Conservation (phyloP, 2,329 filamentous ascomycete species). For the Monosporascus ibericus region DNA sequence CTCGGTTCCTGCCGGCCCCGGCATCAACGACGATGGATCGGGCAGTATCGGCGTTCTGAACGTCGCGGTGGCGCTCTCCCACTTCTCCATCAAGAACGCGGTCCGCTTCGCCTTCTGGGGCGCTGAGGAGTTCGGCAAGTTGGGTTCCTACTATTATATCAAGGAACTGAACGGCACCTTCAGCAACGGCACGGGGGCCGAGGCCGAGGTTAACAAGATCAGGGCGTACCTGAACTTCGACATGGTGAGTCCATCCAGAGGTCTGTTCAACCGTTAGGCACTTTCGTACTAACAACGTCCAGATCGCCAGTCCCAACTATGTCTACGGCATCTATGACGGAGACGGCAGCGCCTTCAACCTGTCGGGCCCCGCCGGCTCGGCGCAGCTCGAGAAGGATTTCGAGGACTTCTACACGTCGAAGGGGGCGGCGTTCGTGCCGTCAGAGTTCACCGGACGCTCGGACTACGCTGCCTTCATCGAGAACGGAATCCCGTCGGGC, state of each 20-base stretch:
- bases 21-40: slow-evolving; percentile 62
- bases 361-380: slow-evolving; percentile 48
- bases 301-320: slow-evolving; percentile 47
- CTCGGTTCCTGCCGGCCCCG: slow-evolving; percentile 54
- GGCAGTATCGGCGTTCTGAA: slow-evolving; percentile 54
- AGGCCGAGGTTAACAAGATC: slow-evolving; percentile 47
- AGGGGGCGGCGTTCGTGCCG: slow-evolving; percentile 46
- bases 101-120: slow-evolving; percentile 63
- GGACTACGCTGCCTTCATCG: slow-evolving; percentile 52
- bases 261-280: too few species aligned
- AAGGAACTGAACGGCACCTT: not conserved
- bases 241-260: slow-evolving; percentile 41
- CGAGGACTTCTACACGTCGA: slow-evolving; percentile 38
- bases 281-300: not conserved
- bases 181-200: slow-evolving; percentile 30
- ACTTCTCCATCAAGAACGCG: slow-evolving; percentile 49
- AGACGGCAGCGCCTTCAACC: slow-evolving; percentile 48
- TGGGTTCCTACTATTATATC: slow-evolving; percentile 55
- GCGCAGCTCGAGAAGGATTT: slow-evolving; percentile 48
- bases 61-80: slow-evolving; percentile 52
- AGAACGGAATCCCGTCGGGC: slow-evolving; percentile 44
- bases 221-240: slow-evolving; percentile 57
- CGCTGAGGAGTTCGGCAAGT: slow-evolving; percentile 56
- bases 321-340: slow-evolving; percentile 42
- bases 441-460: slow-evolving; percentile 60